phyloP scores from a whole-genome alignment of 83 land plant genomes.

The Thuja plicata region DNA sequence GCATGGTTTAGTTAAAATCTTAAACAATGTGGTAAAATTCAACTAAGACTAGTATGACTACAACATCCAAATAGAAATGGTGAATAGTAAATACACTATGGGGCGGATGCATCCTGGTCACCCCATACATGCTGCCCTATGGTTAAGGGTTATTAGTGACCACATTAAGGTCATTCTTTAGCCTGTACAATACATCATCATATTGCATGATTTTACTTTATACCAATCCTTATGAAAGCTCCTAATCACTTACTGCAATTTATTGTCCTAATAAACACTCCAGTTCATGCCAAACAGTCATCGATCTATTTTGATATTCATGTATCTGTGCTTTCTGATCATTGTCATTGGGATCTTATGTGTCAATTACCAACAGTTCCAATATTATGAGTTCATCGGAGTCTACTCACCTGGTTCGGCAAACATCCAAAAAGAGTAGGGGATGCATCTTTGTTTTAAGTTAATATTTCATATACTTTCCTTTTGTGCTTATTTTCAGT shows the following conservation, averaged over 20 bases:
- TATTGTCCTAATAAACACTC: constrained; percentile 28
- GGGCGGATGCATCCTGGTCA: no score
- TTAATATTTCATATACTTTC: background rate
- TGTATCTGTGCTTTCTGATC: constrained; percentile 5
- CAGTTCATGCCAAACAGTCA: constrained; percentile 64
- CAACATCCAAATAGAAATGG: background rate
- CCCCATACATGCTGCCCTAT: no score
- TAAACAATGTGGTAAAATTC: no score
- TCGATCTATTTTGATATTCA: constrained; percentile 58
- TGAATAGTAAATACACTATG: no score
- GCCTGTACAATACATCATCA: constrained; percentile 36
- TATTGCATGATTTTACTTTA: constrained; percentile 54
- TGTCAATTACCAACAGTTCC: background rate
- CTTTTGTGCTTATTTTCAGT: background rate
- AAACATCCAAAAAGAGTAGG: background rate
- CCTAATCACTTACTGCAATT: constrained; percentile 57
- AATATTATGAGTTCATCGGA: background rate
- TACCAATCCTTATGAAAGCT: constrained; percentile 63
- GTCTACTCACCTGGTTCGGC: background rate
- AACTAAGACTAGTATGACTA: no score
- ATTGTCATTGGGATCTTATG: background rate
- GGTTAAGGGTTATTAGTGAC: constrained; percentile 27
- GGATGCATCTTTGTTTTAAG: background rate
- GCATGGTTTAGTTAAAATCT: background rate
- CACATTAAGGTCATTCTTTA: constrained; percentile 40